Evolutionary conservation across 805 yeast genomes (phyloP), one percentile per base, ranked within the genome.

Genomic region (Torulaspora franciscae): DNA sequence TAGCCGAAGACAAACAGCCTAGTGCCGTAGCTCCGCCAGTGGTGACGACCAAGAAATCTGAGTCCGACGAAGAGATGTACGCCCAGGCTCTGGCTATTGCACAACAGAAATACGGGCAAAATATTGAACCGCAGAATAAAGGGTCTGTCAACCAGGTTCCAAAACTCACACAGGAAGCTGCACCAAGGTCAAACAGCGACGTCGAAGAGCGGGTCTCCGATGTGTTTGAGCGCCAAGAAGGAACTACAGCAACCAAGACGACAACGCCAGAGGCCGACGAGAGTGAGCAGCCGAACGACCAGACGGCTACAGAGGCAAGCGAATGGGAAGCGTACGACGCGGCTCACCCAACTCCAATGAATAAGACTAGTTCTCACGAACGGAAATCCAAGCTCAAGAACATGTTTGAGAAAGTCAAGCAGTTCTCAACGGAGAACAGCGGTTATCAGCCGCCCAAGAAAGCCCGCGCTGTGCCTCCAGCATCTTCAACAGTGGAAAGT

Each of bases 61-160:
- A 61, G 33, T 59, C 76, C 23, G 74, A 74, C 26, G 77, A 72
- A 22, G 81, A 80, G 49, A 68, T 80, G 71, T 80, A 80, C 55
- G 72, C 70, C 7, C 65, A 68, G 48, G 87, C 87, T 0, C 66
- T 76, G 54, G 73, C 74, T 50, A 74, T 76, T 19, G 85, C 88
- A 0, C 67, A 74, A 61, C 70, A 69, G 46, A 77, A 69, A 48
- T 55, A 51, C 25, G 43, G 46, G 25, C 51, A 52, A 33, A 39
- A 13, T 6, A 24, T 33, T 8, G 32, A 30, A n/a, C 30, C 42
- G 24, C 33, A 41, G 19, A 22, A 41, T 15, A 38, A 14, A 13
- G 32, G 14, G 17, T 4, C 34, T 8, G 19, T 17, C 19, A 14
- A 17, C 19, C 6, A 9, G 9, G 33, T 14, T 6, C 22, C 33